Conservation (phyloP, 78 protist species). For the Polysphondylium violaceum region DNA sequence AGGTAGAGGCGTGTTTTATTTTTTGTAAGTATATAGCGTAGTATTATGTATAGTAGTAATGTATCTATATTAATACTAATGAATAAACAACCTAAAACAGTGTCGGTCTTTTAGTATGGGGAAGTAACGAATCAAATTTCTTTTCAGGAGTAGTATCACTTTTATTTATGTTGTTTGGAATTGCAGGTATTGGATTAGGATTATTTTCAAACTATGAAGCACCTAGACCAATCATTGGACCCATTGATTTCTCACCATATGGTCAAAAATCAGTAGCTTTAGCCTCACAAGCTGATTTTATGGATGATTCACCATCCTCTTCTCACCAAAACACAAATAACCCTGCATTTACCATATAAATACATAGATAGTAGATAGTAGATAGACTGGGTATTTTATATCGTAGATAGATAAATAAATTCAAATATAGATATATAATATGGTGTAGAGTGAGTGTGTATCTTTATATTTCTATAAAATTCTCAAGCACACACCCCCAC, state of each 20-base stretch:
- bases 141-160: conserved; percentile 34
- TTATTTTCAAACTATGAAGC: conserved; percentile 36
- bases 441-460: no score
- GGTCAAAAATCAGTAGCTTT: conserved; percentile 31
- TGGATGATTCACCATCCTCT: conserved; percentile 20
- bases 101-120: conserved; percentile 45
- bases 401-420: no score
- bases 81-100: neutral
- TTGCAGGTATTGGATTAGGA: conserved; percentile 40
- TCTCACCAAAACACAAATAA: neutral
- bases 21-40: conserved; percentile 17
- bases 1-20: conserved; percentile 70
- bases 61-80: neutral
- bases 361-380: no score
- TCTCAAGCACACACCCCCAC: no score
- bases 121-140: conserved; percentile 33
- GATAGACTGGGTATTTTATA: no score
- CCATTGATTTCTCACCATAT: conserved; percentile 36
- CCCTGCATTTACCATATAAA: conserved; percentile 12
- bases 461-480: no score
- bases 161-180: conserved; percentile 53
- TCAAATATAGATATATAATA: no score
- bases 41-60: neutral
- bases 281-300: conserved; percentile 48
- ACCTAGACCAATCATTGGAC: conserved; percentile 63